A percentile compares a stretch with the other conserved stretches of the same genome.
These are phyloP conservation scores for Geranomyces variabilis DNA, from an alignment of 192 early-diverging fungal genomes.

Conservation along the genomic window DNA sequence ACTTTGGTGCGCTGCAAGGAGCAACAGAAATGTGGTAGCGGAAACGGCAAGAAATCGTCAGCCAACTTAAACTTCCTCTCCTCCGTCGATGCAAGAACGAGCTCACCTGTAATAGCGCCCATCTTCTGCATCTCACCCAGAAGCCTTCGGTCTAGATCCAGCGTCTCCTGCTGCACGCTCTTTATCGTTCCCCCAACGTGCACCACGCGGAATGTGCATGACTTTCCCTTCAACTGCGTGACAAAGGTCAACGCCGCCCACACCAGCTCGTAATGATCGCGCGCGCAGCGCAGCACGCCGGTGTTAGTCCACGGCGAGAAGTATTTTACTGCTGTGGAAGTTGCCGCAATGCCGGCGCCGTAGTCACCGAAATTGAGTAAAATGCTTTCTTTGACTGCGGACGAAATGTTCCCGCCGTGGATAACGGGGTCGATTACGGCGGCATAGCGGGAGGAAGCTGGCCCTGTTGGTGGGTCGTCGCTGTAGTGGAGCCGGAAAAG, in stretches of 20 bases:
- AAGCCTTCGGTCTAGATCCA: conserved; percentile 1
- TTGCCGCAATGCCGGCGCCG: conserved; percentile 22
- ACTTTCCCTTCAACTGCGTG: conserved; percentile 15
- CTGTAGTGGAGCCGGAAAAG: conserved; percentile 30
- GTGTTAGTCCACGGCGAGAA: conserved; percentile 34
- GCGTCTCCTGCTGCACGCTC: conserved; percentile 18
- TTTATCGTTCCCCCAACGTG: conserved; percentile 43
- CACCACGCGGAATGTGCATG: conserved; percentile 27
- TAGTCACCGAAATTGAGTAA: conserved; percentile 26
- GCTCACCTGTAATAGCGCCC: conserved; percentile 10
- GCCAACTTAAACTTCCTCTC: no score
- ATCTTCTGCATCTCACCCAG: conserved; percentile 21
- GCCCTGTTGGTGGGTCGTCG: not conserved
- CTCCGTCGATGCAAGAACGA: no score
- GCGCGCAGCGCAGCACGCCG: conserved; percentile 28
- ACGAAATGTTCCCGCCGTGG: not conserved
- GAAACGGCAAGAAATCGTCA: no score
- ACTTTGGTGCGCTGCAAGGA: no score
- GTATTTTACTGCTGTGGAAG: conserved; percentile 31
- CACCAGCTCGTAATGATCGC: conserved; percentile 24
- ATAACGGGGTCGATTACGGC: not conserved
- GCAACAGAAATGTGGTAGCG: no score
- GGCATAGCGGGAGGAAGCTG: no score
- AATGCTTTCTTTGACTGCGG: conserved; percentile 25
- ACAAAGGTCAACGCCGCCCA: conserved; percentile 39